phyloP scores from a whole-genome alignment of 2,329 filamentous ascomycete genomes.

The Colletotrichum ledebouriae region DNA sequence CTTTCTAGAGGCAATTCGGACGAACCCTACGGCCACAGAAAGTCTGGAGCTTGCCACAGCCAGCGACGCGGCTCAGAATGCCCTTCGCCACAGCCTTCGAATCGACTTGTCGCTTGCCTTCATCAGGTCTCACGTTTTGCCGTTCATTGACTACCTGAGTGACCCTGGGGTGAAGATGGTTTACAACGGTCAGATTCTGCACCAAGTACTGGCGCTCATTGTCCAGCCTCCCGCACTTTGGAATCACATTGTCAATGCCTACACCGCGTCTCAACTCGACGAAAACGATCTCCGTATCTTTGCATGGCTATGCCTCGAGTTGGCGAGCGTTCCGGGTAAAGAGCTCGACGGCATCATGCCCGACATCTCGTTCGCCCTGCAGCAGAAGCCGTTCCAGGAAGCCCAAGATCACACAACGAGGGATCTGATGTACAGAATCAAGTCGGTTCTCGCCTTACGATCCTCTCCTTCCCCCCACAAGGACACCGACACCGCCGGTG shows the following conservation, averaged over 20 bases:
- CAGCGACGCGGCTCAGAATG: constrained; percentile 43
- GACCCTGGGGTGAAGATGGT: constrained; percentile 61
- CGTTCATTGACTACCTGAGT: constrained; percentile 55
- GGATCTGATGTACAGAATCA: constrained; percentile 53
- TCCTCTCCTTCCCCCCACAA: constrained; percentile 40
- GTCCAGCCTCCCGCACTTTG: constrained; percentile 68
- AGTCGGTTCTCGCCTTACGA: constrained; percentile 53
- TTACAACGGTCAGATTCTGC: constrained; percentile 63
- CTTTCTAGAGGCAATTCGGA: constrained; percentile 47
- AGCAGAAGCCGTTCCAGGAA: constrained; percentile 46
- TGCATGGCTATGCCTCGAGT: constrained; percentile 63
- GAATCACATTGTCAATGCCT: constrained; percentile 52
- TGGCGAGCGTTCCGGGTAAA: constrained; percentile 55
- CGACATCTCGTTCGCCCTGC: constrained; percentile 47
- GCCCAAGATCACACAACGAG: constrained; percentile 45
- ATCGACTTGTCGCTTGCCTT: constrained; percentile 47
- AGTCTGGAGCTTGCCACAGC: constrained; percentile 49
- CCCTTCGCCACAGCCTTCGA: constrained; percentile 47
- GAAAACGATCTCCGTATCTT: constrained; percentile 53
- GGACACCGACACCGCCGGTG: constrained; percentile 62
- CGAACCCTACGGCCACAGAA: constrained; percentile 41
- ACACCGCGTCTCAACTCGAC: constrained; percentile 52
- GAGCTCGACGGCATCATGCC: constrained; percentile 45
- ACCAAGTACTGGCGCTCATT: constrained; percentile 59
- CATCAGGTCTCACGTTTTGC: constrained; percentile 49